phyloP scores from a whole-genome alignment of 2,329 filamentous ascomycete species.

The Apiospora aurea region DNA sequence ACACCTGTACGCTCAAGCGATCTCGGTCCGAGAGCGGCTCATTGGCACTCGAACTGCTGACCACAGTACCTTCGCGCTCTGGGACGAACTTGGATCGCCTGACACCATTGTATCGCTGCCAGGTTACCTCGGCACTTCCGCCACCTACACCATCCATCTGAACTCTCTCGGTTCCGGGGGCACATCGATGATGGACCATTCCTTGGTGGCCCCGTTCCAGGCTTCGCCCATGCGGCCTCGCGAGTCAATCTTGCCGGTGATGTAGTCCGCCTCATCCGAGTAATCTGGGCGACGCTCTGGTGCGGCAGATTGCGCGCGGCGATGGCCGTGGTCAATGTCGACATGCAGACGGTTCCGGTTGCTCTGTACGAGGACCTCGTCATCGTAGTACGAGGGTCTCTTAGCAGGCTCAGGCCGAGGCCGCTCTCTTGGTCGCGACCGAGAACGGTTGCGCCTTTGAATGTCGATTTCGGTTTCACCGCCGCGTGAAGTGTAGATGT shows the following conservation, averaged over 20 bases:
- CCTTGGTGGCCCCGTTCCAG: conserved; percentile 74
- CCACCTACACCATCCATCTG: conserved; percentile 81
- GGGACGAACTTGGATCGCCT: conserved; percentile 76
- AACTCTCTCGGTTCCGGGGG: conserved; percentile 85
- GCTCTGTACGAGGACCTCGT: conserved; percentile 70
- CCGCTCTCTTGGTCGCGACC: conserved; percentile 30
- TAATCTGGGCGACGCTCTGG: conserved; percentile 55
- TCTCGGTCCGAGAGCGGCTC: conserved; percentile 41
- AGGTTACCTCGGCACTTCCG: conserved; percentile 77
- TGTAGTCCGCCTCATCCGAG: conserved; percentile 71
- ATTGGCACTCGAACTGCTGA: conserved; percentile 44
- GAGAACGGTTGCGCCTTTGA: conserved; percentile 48
- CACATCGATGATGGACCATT: conserved; percentile 84
- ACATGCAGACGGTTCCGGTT: conserved; percentile 58
- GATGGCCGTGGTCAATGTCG: conserved; percentile 46
- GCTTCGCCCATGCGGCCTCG: conserved; percentile 77
- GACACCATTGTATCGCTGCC: conserved; percentile 81
- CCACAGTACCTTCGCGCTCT: conserved; percentile 64
- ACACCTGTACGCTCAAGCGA: conserved; percentile 55
- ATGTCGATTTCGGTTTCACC: conserved; percentile 66
- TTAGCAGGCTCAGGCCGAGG: conserved; percentile 46
- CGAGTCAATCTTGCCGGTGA: conserved; percentile 60
- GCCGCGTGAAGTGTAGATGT: conserved; percentile 62
- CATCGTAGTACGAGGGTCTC: conserved; percentile 47
- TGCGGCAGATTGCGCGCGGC: conserved; percentile 60